Conservation (phyloP, 129 eudicot species). For the Mikania micrantha region DNA sequence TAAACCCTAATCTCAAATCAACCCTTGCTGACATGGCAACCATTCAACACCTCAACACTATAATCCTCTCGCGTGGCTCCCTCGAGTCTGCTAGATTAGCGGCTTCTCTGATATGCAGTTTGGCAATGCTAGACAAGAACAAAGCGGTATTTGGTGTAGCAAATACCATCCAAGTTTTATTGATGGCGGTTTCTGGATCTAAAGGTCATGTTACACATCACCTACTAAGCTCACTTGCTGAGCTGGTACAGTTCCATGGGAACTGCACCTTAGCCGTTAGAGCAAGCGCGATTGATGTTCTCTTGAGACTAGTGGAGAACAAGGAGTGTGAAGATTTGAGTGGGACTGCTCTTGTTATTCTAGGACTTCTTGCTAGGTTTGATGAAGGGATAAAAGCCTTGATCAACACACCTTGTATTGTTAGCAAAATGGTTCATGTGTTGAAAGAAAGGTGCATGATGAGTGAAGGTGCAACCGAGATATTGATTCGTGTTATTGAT, state of each 20-base stretch:
- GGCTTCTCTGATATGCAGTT: conserved; percentile 70
- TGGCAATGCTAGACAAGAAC: conserved; percentile 78
- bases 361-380: conserved; percentile 61
- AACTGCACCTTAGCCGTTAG: conserved; percentile 71
- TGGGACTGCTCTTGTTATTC: conserved; percentile 53
- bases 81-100: conserved; percentile 46
- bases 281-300: conserved; percentile 41
- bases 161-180: conserved; percentile 45
- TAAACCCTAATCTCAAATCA: conserved; percentile 59
- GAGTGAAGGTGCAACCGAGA: conserved; percentile 61
- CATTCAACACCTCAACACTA: conserved; percentile 42
- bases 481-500: conserved; percentile 56
- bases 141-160: conserved; percentile 80
- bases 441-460: conserved; percentile 56
- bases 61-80: conserved; percentile 38
- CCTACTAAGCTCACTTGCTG: conserved; percentile 63
- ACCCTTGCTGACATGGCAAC: conserved; percentile 49
- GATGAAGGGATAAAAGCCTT: conserved; percentile 63
- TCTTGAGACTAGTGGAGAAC: conserved; percentile 42
- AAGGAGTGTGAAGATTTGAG: conserved; percentile 49
- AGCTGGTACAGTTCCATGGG: conserved; percentile 75
- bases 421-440: conserved; percentile 41
- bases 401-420: conserved; percentile 37
- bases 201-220: conserved; percentile 39
- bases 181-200: conserved; percentile 15